These are phyloP conservation scores for Gossypium armourianum DNA, from an alignment of 441 rosid species.

Conservation along the genomic window DNA sequence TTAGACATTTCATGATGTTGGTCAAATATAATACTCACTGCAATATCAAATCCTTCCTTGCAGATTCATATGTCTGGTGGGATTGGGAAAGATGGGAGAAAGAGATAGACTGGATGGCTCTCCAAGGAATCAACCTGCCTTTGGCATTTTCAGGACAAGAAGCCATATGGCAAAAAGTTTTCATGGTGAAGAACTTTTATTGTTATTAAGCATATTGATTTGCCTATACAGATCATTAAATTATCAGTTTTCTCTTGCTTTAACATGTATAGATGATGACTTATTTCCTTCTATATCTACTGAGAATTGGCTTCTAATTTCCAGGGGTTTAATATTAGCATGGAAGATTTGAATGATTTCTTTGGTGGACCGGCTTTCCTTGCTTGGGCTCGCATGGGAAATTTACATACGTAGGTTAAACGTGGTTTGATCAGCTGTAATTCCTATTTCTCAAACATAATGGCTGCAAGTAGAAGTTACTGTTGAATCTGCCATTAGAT, in stretches of 20 bases:
- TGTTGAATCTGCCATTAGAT: not conserved
- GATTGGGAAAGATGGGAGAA: slow-evolving; percentile 90
- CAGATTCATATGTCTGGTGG: slow-evolving; percentile 98
- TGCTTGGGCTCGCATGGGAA: slow-evolving; percentile 99
- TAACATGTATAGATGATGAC: not conserved
- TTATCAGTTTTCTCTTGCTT: not conserved
- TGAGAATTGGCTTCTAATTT: slow-evolving; percentile 15
- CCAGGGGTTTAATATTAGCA: slow-evolving; percentile 67
- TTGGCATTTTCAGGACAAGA: slow-evolving; percentile 92
- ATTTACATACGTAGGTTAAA: slow-evolving; percentile 69
- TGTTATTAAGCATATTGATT: slow-evolving; percentile 17
- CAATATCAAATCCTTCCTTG: slow-evolving; percentile 19
- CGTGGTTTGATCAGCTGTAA: not conserved
- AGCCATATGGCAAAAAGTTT: slow-evolving; percentile 88
- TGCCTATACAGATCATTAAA: not conserved
- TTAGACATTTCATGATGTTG: not conserved
- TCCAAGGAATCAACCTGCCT: slow-evolving; percentile 93
- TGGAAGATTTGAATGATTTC: slow-evolving; percentile 61
- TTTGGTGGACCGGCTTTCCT: slow-evolving; percentile 98
- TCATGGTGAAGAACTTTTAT: slow-evolving; percentile 40
- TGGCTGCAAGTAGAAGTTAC: slow-evolving; percentile 3
- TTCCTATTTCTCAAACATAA: not conserved
- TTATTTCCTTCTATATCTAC: not conserved
- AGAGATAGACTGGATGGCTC: slow-evolving; percentile 98
- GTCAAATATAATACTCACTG: slow-evolving; percentile 9